A percentile compares a stretch with the other conserved stretches of the same genome.
phyloP scores from a whole-genome alignment of 2,329 filamentous ascomycete species.

The Paecilomyces fulvus region DNA sequence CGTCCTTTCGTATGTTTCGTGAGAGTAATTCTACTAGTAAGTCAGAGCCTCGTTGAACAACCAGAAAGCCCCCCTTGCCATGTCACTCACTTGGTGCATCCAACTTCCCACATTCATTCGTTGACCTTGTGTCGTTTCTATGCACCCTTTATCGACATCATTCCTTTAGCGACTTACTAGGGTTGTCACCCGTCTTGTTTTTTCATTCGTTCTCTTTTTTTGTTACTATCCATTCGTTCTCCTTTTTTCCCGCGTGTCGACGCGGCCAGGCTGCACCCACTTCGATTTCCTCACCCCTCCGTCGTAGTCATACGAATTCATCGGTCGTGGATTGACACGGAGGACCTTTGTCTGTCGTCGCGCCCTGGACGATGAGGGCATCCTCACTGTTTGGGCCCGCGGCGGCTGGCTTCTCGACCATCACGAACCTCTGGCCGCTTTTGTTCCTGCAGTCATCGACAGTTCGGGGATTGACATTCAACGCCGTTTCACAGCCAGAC shows the following conservation, averaged over 20 bases:
- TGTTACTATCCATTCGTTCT: slow-evolving; percentile 5
- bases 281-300: not conserved
- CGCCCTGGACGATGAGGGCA: slow-evolving; percentile 33
- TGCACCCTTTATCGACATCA: not conserved
- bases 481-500: slow-evolving; percentile 26
- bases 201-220: slow-evolving; percentile 9
- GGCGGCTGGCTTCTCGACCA: slow-evolving; percentile 30
- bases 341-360: slow-evolving; percentile 25
- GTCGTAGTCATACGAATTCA: slow-evolving; percentile 1
- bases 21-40: too few species aligned
- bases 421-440: slow-evolving; percentile 18
- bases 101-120: slow-evolving; percentile 22
- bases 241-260: slow-evolving; percentile 4
- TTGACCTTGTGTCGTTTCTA: slow-evolving; percentile 13
- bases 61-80: slow-evolving; percentile 11
- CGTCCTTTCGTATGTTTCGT: too few species aligned
- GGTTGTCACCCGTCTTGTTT: slow-evolving; percentile 4
- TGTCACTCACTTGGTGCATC: slow-evolving; percentile 18
- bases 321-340: slow-evolving; percentile 3
- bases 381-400: slow-evolving; percentile 38
- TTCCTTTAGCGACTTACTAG: slow-evolving; percentile 4
- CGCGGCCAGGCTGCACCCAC: slow-evolving; percentile 2
- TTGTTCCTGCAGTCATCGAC: slow-evolving; percentile 8
- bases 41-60: not conserved
- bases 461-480: slow-evolving; percentile 26